phyloP scores from a whole-genome alignment of 2,329 filamentous ascomycete genomes.

The Stachybotrys chlorohalonatus region DNA sequence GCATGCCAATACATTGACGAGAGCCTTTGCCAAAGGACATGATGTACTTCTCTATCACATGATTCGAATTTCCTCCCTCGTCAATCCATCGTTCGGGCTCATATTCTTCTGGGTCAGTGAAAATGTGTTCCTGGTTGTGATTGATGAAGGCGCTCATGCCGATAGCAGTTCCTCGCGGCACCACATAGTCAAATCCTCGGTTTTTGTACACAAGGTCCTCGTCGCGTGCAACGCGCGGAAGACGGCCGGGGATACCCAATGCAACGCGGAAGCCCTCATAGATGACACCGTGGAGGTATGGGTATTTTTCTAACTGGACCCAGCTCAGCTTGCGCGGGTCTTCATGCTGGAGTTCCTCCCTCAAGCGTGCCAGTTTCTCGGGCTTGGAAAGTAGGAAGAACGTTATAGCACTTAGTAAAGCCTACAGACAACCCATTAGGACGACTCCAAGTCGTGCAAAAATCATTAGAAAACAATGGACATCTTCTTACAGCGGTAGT shows the following conservation, averaged over 20 bases:
- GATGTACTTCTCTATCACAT: slow-evolving; percentile 12
- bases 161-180: slow-evolving; percentile 20
- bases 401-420: slow-evolving; percentile 22
- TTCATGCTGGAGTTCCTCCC: slow-evolving; percentile 15
- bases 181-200: slow-evolving; percentile 11
- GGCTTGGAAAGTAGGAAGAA: slow-evolving; percentile 25
- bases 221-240: slow-evolving; percentile 11
- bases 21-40: slow-evolving; percentile 11
- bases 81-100: slow-evolving; percentile 18
- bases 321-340: slow-evolving; percentile 17
- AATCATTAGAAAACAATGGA: neutral
- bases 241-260: slow-evolving; percentile 17
- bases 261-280: slow-evolving; percentile 25
- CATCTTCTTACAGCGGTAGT: slow-evolving; percentile 21
- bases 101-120: slow-evolving; percentile 22
- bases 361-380: slow-evolving; percentile 15
- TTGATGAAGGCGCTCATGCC: slow-evolving; percentile 22
- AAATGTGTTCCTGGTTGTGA: slow-evolving; percentile 19
- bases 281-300: slow-evolving; percentile 27
- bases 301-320: slow-evolving; percentile 22
- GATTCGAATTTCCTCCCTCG: slow-evolving; percentile 12
- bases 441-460: neutral
- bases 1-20: slow-evolving; percentile 12
- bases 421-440: slow-evolving; percentile 3
- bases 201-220: slow-evolving; percentile 18